These are phyloP conservation scores for Diaporthe sp. DNA, from an alignment of 2,329 filamentous ascomycete species.

Conservation along the genomic window DNA sequence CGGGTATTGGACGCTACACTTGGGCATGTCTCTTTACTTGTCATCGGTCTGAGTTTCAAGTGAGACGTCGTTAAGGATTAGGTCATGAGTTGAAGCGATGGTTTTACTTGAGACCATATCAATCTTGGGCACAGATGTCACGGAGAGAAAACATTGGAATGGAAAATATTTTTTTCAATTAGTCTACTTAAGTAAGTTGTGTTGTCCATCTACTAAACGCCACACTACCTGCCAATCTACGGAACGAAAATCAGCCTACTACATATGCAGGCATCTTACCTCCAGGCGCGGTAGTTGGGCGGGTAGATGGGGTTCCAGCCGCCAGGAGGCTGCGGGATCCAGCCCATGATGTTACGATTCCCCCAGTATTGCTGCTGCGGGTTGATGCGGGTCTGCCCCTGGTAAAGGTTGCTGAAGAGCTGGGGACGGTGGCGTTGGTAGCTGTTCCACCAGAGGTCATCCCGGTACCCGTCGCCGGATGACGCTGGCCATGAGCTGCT, in stretches of 20 bases:
- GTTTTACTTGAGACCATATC: not conserved
- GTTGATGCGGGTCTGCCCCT: conserved; percentile 1
- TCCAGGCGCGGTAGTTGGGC: conserved; percentile 3
- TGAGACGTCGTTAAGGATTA: not conserved
- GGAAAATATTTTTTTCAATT: not conserved
- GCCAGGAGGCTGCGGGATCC: not conserved
- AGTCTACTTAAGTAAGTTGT: not conserved
- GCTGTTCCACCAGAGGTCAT: conserved; percentile 16
- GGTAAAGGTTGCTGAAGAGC: not conserved
- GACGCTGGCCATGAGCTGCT: not conserved
- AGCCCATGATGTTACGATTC: conserved; percentile 18
- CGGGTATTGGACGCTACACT: no score
- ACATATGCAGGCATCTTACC: not conserved
- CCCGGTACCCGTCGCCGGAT: not conserved
- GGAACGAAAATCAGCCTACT: no score
- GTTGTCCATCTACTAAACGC: not conserved
- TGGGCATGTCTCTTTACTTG: no score
- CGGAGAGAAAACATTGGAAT: accelerated
- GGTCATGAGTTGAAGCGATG: not conserved
- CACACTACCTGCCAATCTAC: no score
- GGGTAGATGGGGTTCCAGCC: not conserved
- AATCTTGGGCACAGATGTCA: not conserved
- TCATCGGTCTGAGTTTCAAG: no score
- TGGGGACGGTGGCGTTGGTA: not conserved
- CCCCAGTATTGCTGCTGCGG: conserved; percentile 30